Evolutionary conservation across 192 early-diverging fungal genomes (phyloP).

Genomic region (Chytriomyces confervae): DNA sequence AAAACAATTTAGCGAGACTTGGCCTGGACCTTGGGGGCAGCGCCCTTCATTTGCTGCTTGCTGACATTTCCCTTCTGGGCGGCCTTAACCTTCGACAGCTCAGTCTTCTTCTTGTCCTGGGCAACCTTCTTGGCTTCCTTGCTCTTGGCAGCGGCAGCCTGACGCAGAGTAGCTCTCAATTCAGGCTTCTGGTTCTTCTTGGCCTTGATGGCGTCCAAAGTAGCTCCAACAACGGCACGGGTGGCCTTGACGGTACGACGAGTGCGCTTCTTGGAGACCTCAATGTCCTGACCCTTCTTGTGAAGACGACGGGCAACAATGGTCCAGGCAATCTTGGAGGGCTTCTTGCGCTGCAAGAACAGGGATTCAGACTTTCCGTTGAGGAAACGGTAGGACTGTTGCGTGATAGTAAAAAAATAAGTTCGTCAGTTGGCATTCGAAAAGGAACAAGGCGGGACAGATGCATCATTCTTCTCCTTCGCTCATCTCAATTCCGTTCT

Average conservation of each 20-base stretch:
- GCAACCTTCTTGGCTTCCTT: slow-evolving; percentile 94
- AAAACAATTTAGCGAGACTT: slow-evolving; percentile 76
- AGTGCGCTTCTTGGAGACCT: slow-evolving; percentile 95
- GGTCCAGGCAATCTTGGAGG: slow-evolving; percentile 98
- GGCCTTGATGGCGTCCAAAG: slow-evolving; percentile 94
- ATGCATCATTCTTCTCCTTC: no score
- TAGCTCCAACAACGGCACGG: slow-evolving; percentile 94
- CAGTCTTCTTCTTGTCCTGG: slow-evolving; percentile 85
- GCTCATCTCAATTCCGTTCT: no score
- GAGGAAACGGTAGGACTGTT: slow-evolving; percentile 91
- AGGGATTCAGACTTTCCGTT: slow-evolving; percentile 96
- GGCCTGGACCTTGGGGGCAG: slow-evolving; percentile 76
- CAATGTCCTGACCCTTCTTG: slow-evolving; percentile 98
- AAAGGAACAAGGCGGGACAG: no score
- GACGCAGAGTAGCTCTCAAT: slow-evolving; percentile 88
- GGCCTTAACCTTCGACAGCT: slow-evolving; percentile 74
- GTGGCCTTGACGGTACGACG: slow-evolving; percentile 93
- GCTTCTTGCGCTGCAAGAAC: slow-evolving; percentile 97
- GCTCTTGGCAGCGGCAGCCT: slow-evolving; percentile 79
- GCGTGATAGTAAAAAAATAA: not conserved
- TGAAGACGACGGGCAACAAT: slow-evolving; percentile 95
- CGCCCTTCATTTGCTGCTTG: slow-evolving; percentile 85
- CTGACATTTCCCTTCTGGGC: slow-evolving; percentile 67
- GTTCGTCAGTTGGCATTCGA: not conserved
- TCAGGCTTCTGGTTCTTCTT: slow-evolving; percentile 98